Base-by-base conservation (phyloP, 164 flowering plant species). In the Macadamia tetraphylla region DNA sequence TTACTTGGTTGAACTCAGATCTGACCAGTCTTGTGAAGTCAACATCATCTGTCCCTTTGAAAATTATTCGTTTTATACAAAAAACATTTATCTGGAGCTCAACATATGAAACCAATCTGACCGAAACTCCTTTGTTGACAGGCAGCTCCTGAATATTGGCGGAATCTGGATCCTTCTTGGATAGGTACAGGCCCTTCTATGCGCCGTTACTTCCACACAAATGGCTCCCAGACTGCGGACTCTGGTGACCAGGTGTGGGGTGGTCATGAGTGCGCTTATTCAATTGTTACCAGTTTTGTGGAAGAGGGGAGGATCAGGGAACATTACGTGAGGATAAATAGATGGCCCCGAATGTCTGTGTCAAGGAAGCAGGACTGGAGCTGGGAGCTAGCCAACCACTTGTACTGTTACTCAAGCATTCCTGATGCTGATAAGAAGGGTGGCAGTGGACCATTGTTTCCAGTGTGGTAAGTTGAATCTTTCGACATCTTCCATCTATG, bases 71-170 rank as follows among this genome's bases (percentile, higher is more conserved):
- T 23, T 23, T 23, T 23, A 23, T 23, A 23, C 23, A 23, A 23
- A 23, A 23, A 23, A 23, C 23, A 23, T 23, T 23, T 23, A 23
- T 6, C 56, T 7, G 4, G n/a, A 23, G 14, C 60, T 12, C 2
- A 13, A 52, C 40, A 35, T 5, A 35, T 35, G 40, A 67, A 40
- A 71, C 43, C 64, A n/a, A 58, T 9, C 51, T 49, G 6, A 49
- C 15, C 35, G 66, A 23, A 62, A 29, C 13, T 60, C 35, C 13
- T 62, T 43, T 67, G 30, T 49, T 46, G 56, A 52, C 82, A 88
- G 95, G 82, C 46, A 0, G 94, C 88, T 62, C 92, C 97, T 15
- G 84, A 76, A n/a, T 92, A 88, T 67, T 92, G 95, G 95, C 77
- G 79, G 49, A 77, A 82, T 58, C 85, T 88, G 12, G 97, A 91